Evolutionary conservation across 2,329 filamentous ascomycete genomes (phyloP).

Genomic region (Sclerotinia sclerotiorum): DNA sequence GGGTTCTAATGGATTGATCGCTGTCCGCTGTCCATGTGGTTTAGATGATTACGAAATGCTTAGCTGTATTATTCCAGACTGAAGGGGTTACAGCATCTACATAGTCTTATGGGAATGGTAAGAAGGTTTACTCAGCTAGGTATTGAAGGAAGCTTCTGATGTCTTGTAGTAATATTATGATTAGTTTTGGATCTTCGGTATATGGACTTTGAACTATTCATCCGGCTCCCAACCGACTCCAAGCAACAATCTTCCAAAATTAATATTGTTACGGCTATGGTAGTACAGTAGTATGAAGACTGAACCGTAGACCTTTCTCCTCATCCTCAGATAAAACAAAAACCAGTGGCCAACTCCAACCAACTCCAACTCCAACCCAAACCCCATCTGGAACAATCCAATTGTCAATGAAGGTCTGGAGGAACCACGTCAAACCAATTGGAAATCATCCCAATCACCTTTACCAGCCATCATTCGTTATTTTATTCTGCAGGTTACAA

Average conservation of each 20-base stretch:
- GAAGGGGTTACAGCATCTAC: not conserved
- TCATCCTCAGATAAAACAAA: not conserved
- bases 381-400: not conserved
- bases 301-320: too few species aligned
- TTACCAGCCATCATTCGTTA: not conserved
- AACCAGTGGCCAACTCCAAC: not conserved
- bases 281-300: too few species aligned
- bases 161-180: not conserved
- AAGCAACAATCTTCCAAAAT: not conserved
- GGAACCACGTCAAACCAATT: not conserved
- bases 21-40: not conserved
- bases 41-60: constrained; percentile 1
- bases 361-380: not conserved
- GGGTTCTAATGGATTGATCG: not conserved
- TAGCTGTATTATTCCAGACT: not conserved
- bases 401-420: not conserved
- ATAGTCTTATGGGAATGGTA: not conserved
- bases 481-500: constrained; percentile 1
- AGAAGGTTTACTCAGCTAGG: not conserved
- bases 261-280: too few species aligned
- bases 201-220: not conserved
- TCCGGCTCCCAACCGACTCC: not conserved
- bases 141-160: not conserved
- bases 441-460: not conserved
- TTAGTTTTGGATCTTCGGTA: not conserved